Conservation (phyloP, 2,329 filamentous ascomycete species). For the Curvularia lunata region DNA sequence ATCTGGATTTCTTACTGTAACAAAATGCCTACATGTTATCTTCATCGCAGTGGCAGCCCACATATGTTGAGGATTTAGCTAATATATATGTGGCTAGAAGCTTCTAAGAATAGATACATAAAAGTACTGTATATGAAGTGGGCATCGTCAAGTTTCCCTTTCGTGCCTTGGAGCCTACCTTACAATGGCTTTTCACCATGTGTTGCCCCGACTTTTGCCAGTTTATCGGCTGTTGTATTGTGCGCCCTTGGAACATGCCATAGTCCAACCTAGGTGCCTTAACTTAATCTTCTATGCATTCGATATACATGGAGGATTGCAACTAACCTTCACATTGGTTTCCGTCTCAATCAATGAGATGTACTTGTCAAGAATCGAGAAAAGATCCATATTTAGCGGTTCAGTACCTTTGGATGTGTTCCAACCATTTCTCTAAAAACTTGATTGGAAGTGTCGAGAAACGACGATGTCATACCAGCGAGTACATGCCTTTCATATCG, state of each 20-base stretch:
- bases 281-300: neutral
- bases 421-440: neutral
- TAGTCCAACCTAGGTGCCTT: neutral
- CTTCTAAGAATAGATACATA: no score
- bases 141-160: no score
- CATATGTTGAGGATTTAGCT: no score
- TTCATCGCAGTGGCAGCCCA: no score
- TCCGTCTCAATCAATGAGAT: neutral
- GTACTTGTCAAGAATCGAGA: neutral
- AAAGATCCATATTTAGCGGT: neutral
- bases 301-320: neutral
- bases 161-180: no score
- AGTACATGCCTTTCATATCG: constrained; percentile 11
- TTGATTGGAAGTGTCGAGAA: neutral
- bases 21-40: no score
- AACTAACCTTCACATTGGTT: neutral
- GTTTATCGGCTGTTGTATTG: constrained; percentile 19
- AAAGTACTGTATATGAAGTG: no score
- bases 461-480: no score
- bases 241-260: neutral
- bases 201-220: constrained; percentile 17
- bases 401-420: neutral
- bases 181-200: no score
- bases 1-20: no score
- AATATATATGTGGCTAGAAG: no score